Evolutionary conservation across 2,329 filamentous ascomycete species (phyloP), one percentile per base, ranked within the genome.

Genomic region (Colletotrichum salicis): DNA sequence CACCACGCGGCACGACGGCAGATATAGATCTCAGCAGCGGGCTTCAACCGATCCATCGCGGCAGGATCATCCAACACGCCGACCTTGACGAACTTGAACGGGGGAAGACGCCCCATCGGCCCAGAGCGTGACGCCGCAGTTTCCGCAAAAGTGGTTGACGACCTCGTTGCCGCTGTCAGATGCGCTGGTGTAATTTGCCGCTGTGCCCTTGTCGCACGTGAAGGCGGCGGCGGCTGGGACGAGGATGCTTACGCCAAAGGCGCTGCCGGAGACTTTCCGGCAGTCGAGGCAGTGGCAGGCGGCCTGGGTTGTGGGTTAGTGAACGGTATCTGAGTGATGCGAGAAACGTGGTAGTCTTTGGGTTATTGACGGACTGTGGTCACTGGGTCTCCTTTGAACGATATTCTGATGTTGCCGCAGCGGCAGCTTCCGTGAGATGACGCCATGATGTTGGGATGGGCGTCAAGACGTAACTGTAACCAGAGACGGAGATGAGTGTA

Each of bases 201-300:
- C 22, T 5, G 31, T n/a, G 15, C 54, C 61, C 7, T 54, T 55
- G 1, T 48, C 41, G 22, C 70, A 13, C 2, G 22, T 45, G 6
- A 70, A 22, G 6, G 41, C 24, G 13, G 51, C 24, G 13, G 51
- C 41, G 27, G 24, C 5, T 1, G 45, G 41, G 10, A 72, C 27
- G 1, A 72, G 41, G 62, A 66, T 56, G 11, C 66, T 72, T 33
- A 65, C 35, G 7, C 41, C 66, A 22, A 70, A 70, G 4, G 61
- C 66, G 41, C 66, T 72, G 4, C 61, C 70, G 1, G 61, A 70
- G 8, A 57, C 58, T 33, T 60, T 70, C n/a, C 67, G 61, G 45
- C 70, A 72, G 15, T 70, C 62, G 13, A 12, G 15, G 54, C 66
- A 72, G 52, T 70, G 67, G n/a, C 66, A 72, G 6, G 70, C 24